Percentiles rank a stretch among this genome's conserved stretches.
Conservation (phyloP, 192 early-diverging fungal species). For the Backusella circina region DNA sequence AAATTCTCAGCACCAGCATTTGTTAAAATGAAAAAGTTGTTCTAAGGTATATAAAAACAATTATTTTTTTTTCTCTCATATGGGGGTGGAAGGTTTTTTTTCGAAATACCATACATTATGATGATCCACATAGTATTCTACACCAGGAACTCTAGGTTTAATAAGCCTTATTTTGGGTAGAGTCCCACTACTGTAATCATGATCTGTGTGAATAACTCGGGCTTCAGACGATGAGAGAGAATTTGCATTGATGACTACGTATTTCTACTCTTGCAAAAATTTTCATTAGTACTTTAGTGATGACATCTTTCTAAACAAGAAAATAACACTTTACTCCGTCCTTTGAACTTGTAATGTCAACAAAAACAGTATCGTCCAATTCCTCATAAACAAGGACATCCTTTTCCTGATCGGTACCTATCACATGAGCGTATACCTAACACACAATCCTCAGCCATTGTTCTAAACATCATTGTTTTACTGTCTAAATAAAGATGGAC, state of each 20-base stretch:
- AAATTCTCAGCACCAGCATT: slow-evolving; percentile 57
- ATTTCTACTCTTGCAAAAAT: slow-evolving; percentile 37
- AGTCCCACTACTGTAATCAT: slow-evolving; percentile 30
- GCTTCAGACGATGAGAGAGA: slow-evolving; percentile 70
- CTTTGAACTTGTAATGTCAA: slow-evolving; percentile 74
- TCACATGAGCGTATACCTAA: slow-evolving; percentile 50
- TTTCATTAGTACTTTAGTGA: neutral
- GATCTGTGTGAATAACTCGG: slow-evolving; percentile 48
- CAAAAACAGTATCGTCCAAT: slow-evolving; percentile 60
- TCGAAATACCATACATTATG: slow-evolving; percentile 44
- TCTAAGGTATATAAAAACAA: slow-evolving; percentile 2
- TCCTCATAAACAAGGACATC: slow-evolving; percentile 64
- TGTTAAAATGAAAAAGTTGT: slow-evolving; percentile 50
- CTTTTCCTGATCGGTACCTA: slow-evolving; percentile 43
- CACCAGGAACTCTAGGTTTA: slow-evolving; percentile 48
- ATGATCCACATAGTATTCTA: slow-evolving; percentile 79
- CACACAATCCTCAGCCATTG: neutral
- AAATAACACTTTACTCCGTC: slow-evolving; percentile 42
- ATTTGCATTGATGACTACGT: slow-evolving; percentile 66
- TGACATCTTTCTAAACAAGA: neutral
- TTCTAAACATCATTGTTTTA: neutral
- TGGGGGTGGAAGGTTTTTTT: too few species aligned
- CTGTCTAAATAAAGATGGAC: neutral
- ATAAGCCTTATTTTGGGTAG: slow-evolving; percentile 44
- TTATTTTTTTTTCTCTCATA: neutral